A percentile compares a stretch with the other conserved stretches of the same genome.
Conservation (phyloP, 139 green algal genomes). For the Diplosphaera chodatii region DNA sequence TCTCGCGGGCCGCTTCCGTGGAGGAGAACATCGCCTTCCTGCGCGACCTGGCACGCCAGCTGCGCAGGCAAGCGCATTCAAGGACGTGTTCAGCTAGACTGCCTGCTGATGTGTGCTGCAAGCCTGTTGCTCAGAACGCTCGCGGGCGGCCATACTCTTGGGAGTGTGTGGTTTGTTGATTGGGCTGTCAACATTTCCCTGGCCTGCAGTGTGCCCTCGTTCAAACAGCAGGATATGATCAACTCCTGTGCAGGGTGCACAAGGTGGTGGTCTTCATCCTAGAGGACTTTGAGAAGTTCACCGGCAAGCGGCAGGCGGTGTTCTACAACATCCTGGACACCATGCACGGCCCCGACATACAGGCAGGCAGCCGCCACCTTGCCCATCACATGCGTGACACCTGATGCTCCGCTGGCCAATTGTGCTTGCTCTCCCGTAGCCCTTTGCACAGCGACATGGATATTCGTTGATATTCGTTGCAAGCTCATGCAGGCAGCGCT, state of each 20-base stretch:
- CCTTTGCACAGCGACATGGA: no score
- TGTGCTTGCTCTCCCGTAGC: background rate
- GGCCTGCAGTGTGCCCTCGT: no score
- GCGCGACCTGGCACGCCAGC: conserved; percentile 46
- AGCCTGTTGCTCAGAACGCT: no score
- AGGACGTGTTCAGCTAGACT: no score
- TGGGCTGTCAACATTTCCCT: no score
- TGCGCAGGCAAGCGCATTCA: conserved; percentile 39
- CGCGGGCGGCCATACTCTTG: no score
- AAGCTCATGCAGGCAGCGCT: conserved; percentile 67
- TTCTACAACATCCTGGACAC: conserved; percentile 85
- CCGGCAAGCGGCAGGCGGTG: conserved; percentile 59
- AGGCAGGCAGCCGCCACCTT: conserved; percentile 14
- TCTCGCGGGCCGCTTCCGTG: conserved; percentile 39
- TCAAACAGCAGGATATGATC: no score
- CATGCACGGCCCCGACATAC: conserved; percentile 45
- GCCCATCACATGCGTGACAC: no score
- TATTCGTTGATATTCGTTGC: no score
- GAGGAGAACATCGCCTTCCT: conserved; percentile 79
- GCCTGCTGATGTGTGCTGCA: no score
- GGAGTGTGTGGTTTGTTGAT: no score
- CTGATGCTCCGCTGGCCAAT: no score
- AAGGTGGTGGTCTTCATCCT: conserved; percentile 74
- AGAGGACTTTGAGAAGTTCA: conserved; percentile 73
- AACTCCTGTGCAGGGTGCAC: conserved; percentile 28